Conservation (phyloP, 177 flowering plant species). For the Vitis hybrid region DNA sequence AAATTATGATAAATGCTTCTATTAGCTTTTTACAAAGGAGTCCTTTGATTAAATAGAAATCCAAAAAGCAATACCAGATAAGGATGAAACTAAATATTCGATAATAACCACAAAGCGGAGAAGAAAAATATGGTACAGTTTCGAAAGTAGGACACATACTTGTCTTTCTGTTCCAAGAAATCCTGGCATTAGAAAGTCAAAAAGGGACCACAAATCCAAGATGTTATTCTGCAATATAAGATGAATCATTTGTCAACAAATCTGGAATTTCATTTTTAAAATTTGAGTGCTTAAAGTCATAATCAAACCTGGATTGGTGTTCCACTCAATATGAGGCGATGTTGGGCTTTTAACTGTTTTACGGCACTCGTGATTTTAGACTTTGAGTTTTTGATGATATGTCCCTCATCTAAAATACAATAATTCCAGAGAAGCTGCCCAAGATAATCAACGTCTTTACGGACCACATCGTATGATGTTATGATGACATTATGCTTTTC, state of each 20-base stretch:
- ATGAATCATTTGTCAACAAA: conserved; percentile 15
- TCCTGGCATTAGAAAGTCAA: conserved; percentile 99
- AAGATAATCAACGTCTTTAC: conserved; percentile 86
- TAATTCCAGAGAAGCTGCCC: conserved; percentile 79
- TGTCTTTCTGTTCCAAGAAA: conserved; percentile 99
- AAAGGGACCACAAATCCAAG: conserved; percentile 97
- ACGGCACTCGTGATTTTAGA: conserved; percentile 92
- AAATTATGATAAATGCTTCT: too few species aligned
- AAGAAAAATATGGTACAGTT: neutral
- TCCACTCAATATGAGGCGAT: conserved; percentile 93
- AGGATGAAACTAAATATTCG: neutral
- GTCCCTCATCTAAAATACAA: conserved; percentile 97
- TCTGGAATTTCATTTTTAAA: neutral
- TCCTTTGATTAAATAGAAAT: neutral
- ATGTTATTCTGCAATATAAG: conserved; percentile 77
- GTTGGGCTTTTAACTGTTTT: conserved; percentile 86
- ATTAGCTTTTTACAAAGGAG: too few species aligned
- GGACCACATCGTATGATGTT: conserved; percentile 95
- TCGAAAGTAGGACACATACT: conserved; percentile 36
- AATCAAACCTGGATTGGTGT: conserved; percentile 91
- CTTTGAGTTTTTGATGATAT: conserved; percentile 87
- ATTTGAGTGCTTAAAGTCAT: conserved; percentile 1
- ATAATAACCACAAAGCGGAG: neutral
- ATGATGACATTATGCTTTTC: conserved; percentile 76
- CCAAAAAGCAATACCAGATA: neutral